Conservation (phyloP, 495 filamentous ascomycete genomes). For the Hypoxylon cercidicola region DNA sequence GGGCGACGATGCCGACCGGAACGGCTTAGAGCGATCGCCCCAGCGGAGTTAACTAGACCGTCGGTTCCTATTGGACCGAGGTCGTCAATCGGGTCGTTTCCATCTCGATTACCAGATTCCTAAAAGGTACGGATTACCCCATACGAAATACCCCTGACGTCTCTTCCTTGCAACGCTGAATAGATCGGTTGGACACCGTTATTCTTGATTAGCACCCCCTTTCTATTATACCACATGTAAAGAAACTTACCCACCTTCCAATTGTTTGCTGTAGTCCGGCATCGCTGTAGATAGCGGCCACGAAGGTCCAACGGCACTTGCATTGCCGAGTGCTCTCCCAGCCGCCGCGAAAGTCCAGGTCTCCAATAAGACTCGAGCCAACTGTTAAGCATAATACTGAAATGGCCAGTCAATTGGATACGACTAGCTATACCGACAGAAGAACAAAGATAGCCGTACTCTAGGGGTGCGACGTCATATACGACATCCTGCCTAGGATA, state of each 20-base stretch:
- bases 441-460: too few species aligned
- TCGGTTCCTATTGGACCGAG: slow-evolving; percentile 18
- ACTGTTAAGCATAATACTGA: too few species aligned
- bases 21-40: slow-evolving; percentile 28
- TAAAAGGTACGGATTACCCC: neutral
- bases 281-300: neutral
- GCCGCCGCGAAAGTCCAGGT: too few species aligned
- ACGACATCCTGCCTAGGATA: too few species aligned
- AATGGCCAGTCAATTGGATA: too few species aligned
- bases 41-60: slow-evolving; percentile 4
- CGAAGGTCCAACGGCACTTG: neutral
- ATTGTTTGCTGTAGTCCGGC: neutral
- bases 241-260: neutral
- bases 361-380: too few species aligned
- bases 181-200: neutral
- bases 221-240: neutral
- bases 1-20: slow-evolving; percentile 32
- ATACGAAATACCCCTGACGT: slow-evolving; percentile 7
- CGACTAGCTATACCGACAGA: too few species aligned
- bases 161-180: neutral
- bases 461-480: too few species aligned
- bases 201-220: neutral
- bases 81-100: slow-evolving; percentile 32
- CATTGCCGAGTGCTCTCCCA: too few species aligned
- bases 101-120: slow-evolving; percentile 20